Evolutionary conservation across 345 rosid genomes (phyloP).

Genomic region (Gossypioides kirkii): DNA sequence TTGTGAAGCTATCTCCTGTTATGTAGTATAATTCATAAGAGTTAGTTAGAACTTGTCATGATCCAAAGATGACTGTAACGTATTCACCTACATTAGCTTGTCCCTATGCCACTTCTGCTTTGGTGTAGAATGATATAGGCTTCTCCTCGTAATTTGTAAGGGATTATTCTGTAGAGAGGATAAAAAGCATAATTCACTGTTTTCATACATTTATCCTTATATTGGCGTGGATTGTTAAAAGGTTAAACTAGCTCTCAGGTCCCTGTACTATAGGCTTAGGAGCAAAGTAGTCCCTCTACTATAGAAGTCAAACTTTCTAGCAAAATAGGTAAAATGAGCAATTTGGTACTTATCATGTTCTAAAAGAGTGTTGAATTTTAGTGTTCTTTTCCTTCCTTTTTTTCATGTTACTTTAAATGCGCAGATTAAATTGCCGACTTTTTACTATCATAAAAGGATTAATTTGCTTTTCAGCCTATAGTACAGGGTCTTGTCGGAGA

Average conservation of each 20-base stretch:
- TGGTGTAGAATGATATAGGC: background rate
- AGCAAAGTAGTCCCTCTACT: background rate
- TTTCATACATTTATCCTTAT: background rate
- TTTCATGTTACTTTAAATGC: too few relatives aligned
- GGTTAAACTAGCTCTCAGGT: background rate
- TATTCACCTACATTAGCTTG: background rate
- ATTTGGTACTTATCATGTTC: too few relatives aligned
- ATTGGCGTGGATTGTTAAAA: background rate
- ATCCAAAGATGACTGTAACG: slow-evolving; percentile 7
- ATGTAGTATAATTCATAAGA: background rate
- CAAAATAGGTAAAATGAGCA: too few relatives aligned
- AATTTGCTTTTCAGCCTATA: too few relatives aligned
- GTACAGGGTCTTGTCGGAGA: too few relatives aligned
- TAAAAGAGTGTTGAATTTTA: too few relatives aligned
- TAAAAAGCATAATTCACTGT: background rate
- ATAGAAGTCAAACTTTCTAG: too few relatives aligned
- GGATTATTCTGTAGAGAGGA: background rate
- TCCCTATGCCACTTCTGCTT: background rate
- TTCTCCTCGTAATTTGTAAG: background rate
- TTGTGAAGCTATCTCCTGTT: background rate
- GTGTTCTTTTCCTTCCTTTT: too few relatives aligned
- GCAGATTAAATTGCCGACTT: too few relatives aligned
- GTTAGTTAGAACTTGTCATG: background rate
- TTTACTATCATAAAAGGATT: too few relatives aligned
- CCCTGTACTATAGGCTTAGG: background rate